These are phyloP conservation scores for Neocucurbitaria cava DNA, from an alignment of 2,329 filamentous ascomycete species.

Conservation along the genomic window DNA sequence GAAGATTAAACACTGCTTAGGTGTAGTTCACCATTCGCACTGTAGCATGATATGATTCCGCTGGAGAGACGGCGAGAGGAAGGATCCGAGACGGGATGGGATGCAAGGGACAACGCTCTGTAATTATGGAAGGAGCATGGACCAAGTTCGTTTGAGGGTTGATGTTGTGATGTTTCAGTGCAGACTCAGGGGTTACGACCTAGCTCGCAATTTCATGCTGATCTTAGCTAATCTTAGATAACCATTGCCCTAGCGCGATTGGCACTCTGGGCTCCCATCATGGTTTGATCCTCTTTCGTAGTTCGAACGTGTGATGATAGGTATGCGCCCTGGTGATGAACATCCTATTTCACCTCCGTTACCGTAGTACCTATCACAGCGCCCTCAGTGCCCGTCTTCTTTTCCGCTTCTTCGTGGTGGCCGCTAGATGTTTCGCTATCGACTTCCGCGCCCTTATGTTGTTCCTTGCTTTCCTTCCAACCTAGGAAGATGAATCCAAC, in stretches of 20 bases:
- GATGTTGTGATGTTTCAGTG: not conserved
- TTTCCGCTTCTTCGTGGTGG: conserved; percentile 17
- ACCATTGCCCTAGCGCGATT: not conserved
- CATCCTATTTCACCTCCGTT: conserved; percentile 17
- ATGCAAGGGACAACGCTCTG: not conserved
- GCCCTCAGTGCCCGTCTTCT: conserved; percentile 24
- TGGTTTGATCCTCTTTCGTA: not conserved
- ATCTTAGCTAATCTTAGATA: not conserved
- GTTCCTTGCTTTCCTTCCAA: conserved; percentile 65
- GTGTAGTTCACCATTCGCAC: too few relatives aligned
- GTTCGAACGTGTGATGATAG: not conserved
- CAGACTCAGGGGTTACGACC: not conserved
- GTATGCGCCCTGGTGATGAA: not conserved
- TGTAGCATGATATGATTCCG: not conserved
- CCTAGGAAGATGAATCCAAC: conserved; percentile 68
- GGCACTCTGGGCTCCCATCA: not conserved
- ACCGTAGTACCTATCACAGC: conserved; percentile 18
- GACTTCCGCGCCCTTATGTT: conserved; percentile 5
- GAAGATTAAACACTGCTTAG: too few relatives aligned
- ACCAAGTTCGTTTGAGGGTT: not conserved
- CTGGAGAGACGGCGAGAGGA: not conserved
- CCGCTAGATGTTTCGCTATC: conserved; percentile 24
- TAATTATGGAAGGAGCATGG: not conserved
- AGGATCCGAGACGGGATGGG: too few relatives aligned
- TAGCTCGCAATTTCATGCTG: not conserved